A percentile compares a stretch with the other conserved stretches of the same genome.
These are phyloP conservation scores for Colletotrichum tabaci DNA, from an alignment of 2,329 filamentous ascomycete species.

Conservation along the genomic window DNA sequence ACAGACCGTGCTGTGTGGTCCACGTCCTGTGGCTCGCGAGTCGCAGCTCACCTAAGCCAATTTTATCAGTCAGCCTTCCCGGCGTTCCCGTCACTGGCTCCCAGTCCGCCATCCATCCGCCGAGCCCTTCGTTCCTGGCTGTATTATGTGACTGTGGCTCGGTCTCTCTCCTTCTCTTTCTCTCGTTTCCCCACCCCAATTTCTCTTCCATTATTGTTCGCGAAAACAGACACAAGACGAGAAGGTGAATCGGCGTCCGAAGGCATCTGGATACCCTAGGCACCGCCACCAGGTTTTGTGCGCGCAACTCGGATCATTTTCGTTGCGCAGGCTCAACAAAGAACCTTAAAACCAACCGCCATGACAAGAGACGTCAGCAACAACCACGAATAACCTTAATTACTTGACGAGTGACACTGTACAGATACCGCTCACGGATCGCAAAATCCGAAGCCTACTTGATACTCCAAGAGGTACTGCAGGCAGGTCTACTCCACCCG, in stretches of 20 bases:
- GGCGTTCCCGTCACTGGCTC: slow-evolving; percentile 18
- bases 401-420: background rate
- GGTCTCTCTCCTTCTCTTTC: background rate
- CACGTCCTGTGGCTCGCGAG: background rate
- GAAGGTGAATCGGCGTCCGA: slow-evolving; percentile 2
- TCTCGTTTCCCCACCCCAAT: background rate
- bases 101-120: slow-evolving; percentile 20
- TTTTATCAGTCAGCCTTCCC: slow-evolving; percentile 24
- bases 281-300: background rate
- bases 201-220: background rate
- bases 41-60: slow-evolving; percentile 16
- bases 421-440: background rate
- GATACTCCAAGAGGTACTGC: background rate
- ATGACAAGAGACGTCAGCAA: slow-evolving; percentile 10
- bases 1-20: slow-evolving; percentile 4
- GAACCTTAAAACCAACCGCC: slow-evolving; percentile 12
- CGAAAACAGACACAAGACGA: slow-evolving; percentile 7
- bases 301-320: background rate
- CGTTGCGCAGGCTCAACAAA: slow-evolving; percentile 11
- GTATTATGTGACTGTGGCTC: slow-evolving; percentile 1
- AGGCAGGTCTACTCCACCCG: background rate
- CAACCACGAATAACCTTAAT: slow-evolving; percentile 17
- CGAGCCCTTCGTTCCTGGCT: slow-evolving; percentile 22
- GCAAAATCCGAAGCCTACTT: background rate
- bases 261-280: background rate